Conservation (phyloP, 2,329 filamentous ascomycete genomes). For the Aphanoascus verrucosus region DNA sequence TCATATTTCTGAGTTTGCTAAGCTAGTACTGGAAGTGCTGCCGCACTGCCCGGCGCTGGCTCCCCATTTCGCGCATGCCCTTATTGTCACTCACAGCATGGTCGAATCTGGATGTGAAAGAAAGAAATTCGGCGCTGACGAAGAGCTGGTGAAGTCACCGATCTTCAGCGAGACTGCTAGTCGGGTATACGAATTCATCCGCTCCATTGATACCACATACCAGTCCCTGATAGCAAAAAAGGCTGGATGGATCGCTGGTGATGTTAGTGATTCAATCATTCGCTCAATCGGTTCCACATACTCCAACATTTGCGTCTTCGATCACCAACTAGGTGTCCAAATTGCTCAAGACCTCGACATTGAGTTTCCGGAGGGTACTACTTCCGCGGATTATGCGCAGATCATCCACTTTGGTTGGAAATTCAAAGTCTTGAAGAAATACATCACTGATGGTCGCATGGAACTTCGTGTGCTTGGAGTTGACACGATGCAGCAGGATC, state of each 20-base stretch:
- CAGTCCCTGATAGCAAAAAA: slow-evolving; percentile 35
- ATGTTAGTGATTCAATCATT: slow-evolving; percentile 32
- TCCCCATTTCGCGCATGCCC: slow-evolving; percentile 17
- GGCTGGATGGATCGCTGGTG: slow-evolving; percentile 33
- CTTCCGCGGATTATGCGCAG: slow-evolving; percentile 22
- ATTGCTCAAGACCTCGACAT: slow-evolving; percentile 30
- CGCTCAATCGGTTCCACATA: slow-evolving; percentile 26
- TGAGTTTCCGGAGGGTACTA: slow-evolving; percentile 23
- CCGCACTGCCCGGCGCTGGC: slow-evolving; percentile 24
- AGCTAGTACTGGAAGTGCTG: slow-evolving; percentile 22
- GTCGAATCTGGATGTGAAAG: slow-evolving; percentile 25
- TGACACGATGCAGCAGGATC: slow-evolving; percentile 57
- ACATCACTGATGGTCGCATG: slow-evolving; percentile 80
- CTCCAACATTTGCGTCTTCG: slow-evolving; percentile 22
- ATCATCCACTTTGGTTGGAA: slow-evolving; percentile 50
- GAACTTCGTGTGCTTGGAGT: slow-evolving; percentile 74
- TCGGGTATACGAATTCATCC: slow-evolving; percentile 23
- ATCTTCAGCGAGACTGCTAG: slow-evolving; percentile 17
- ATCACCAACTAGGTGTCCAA: slow-evolving; percentile 25
- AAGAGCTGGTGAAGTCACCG: slow-evolving; percentile 18
- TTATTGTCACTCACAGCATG: slow-evolving; percentile 22
- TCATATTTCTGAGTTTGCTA: slow-evolving; percentile 24
- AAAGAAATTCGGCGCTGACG: slow-evolving; percentile 19
- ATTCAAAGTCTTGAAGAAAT: slow-evolving; percentile 56
- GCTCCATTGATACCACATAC: slow-evolving; percentile 28